phyloP scores from a whole-genome alignment of 257 asterid species.

The Mitragyna speciosa region DNA sequence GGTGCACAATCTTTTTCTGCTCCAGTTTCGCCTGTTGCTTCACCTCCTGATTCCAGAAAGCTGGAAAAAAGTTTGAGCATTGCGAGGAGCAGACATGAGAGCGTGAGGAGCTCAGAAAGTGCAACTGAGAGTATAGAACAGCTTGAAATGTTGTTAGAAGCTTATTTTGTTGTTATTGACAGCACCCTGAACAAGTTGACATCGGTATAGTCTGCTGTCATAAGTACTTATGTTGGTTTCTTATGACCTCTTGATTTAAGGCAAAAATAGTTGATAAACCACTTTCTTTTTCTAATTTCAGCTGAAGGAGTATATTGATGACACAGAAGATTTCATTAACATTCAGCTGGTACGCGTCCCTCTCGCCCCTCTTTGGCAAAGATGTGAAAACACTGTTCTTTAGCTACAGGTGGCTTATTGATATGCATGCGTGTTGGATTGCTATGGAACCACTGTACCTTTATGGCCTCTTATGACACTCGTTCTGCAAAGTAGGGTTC shows the following conservation, averaged over 20 bases:
- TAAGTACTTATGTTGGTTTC: not conserved
- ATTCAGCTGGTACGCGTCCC: conserved; percentile 82
- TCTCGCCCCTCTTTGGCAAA: not conserved
- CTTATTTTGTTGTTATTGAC: conserved; percentile 96
- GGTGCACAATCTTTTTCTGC: conserved; percentile 71
- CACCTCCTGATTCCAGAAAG: conserved; percentile 84
- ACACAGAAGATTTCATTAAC: conserved; percentile 95
- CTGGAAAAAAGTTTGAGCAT: conserved; percentile 91
- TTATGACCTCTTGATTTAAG: not conserved
- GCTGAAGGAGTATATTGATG: conserved; percentile 98
- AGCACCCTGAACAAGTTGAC: conserved; percentile 96
- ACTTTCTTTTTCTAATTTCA: conserved; percentile 35
- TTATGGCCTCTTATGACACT: not conserved
- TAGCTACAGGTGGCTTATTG: not conserved
- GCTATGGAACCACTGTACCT: not conserved
- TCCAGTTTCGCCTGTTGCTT: conserved; percentile 93
- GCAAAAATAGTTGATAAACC: conserved; percentile 6
- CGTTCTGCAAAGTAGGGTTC: not conserved
- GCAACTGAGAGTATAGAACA: conserved; percentile 71
- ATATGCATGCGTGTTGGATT: not conserved
- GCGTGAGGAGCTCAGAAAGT: conserved; percentile 84
- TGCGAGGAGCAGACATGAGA: conserved; percentile 95
- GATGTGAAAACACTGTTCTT: not conserved
- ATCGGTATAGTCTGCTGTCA: conserved; percentile 57
- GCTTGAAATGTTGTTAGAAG: conserved; percentile 98